phyloP scores from a whole-genome alignment of 495 filamentous ascomycete species.

The Penicillium steckii region DNA sequence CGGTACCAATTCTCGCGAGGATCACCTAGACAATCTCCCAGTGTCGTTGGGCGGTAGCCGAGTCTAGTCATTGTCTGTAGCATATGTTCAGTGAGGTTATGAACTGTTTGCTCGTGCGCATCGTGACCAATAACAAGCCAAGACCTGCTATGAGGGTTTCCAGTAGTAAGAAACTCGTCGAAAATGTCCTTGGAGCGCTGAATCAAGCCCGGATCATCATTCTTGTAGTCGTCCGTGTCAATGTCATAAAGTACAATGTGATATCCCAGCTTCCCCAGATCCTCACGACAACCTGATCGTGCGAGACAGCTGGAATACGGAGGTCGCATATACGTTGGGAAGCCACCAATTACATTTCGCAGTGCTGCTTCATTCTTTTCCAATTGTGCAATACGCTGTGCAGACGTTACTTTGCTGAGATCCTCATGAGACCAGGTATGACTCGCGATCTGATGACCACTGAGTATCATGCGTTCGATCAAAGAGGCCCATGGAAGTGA shows the following conservation, averaged over 20 bases:
- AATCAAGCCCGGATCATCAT: conserved; percentile 58
- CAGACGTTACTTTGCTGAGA: conserved; percentile 56
- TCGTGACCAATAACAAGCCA: conserved; percentile 78
- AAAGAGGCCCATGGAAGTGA: conserved; percentile 55
- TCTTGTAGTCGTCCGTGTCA: conserved; percentile 75
- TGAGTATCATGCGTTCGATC: conserved; percentile 65
- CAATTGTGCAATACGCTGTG: conserved; percentile 64
- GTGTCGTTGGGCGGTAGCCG: conserved; percentile 68
- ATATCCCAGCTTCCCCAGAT: conserved; percentile 68
- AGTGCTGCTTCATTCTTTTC: conserved; percentile 77
- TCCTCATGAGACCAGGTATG: conserved; percentile 86
- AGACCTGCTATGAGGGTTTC: conserved; percentile 42
- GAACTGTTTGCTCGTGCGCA: conserved; percentile 72
- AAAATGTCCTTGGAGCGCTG: conserved; percentile 74
- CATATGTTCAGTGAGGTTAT: conserved; percentile 76
- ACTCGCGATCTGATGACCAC: conserved; percentile 80
- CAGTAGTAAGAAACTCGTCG: conserved; percentile 47
- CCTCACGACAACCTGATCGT: conserved; percentile 54
- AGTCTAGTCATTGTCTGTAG: conserved; percentile 52
- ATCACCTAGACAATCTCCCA: conserved; percentile 76
- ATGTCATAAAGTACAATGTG: conserved; percentile 74
- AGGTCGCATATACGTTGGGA: conserved; percentile 85
- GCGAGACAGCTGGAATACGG: conserved; percentile 72
- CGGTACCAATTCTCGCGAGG: conserved; percentile 71
- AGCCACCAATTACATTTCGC: conserved; percentile 73